Conservation (phyloP, 2,329 filamentous ascomycete species). For the Fusarium napiforme region DNA sequence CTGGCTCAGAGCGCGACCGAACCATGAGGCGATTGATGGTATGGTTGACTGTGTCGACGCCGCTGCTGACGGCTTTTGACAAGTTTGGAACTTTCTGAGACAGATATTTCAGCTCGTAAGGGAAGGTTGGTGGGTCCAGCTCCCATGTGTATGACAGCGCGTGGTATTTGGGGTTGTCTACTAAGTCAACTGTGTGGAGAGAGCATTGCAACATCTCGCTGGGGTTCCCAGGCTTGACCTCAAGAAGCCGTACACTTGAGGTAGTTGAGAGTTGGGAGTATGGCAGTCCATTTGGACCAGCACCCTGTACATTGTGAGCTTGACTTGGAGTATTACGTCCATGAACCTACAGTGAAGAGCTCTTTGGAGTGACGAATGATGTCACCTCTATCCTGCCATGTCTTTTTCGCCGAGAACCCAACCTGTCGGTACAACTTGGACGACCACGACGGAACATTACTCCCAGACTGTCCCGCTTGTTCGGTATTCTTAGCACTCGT, state of each 20-base stretch:
- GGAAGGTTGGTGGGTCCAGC: not conserved
- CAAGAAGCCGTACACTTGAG: not conserved
- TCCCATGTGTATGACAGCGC: not conserved
- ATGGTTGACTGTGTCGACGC: not conserved
- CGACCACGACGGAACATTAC: not conserved
- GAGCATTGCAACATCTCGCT: not conserved
- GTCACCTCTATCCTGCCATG: not conserved
- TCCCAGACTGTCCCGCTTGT: not conserved
- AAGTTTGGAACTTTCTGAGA: not conserved
- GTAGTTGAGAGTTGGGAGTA: not conserved
- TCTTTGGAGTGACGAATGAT: not conserved
- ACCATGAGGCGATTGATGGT: not conserved
- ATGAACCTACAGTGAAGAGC: not conserved
- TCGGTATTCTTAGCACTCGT: not conserved
- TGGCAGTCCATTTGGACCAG: rapidly evolving
- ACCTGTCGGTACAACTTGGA: not conserved
- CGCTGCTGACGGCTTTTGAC: not conserved
- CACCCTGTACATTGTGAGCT: not conserved
- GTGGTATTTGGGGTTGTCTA: not conserved
- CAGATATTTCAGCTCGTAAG: not conserved
- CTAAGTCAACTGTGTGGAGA: not conserved
- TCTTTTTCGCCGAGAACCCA: not conserved
- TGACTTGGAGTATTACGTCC: rapidly evolving
- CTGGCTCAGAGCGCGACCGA: not conserved
- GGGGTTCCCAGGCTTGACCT: not conserved